Evolutionary conservation across 2,329 filamentous ascomycete species (phyloP).

Genomic region (Fusarium duplospermum): DNA sequence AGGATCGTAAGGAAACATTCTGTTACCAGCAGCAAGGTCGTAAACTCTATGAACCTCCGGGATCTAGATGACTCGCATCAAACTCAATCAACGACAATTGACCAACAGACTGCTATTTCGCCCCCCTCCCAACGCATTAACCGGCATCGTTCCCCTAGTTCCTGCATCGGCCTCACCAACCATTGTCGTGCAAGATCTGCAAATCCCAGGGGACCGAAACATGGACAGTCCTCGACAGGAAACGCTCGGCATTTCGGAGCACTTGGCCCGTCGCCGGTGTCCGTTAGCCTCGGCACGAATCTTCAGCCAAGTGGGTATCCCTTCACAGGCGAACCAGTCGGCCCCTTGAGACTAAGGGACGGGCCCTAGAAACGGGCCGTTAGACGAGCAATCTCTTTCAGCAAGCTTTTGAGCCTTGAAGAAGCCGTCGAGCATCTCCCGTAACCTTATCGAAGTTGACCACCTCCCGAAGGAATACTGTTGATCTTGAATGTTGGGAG

Average conservation of each 20-base stretch:
- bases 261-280: background rate
- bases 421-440: constrained; percentile 14
- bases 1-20: background rate
- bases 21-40: constrained; percentile 18
- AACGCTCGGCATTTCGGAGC: constrained; percentile 3
- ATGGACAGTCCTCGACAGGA: background rate
- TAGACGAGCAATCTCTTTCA: constrained; percentile 4
- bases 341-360: background rate
- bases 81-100: background rate
- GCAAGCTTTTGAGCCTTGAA: constrained; percentile 5
- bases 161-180: constrained; percentile 6
- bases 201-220: constrained; percentile 9
- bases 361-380: constrained; percentile 2
- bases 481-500: background rate
- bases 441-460: constrained; percentile 14
- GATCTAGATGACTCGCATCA: background rate
- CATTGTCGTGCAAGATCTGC: constrained; percentile 27
- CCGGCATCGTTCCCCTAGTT: background rate
- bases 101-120: background rate
- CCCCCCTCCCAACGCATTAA: background rate
- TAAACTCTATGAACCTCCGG: constrained; percentile 18
- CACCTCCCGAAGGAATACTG: background rate
- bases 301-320: constrained; percentile 9
- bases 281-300: background rate
- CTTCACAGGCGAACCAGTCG: background rate